Conservation (phyloP, 2,329 filamentous ascomycete species). For the Penicillium sp. region DNA sequence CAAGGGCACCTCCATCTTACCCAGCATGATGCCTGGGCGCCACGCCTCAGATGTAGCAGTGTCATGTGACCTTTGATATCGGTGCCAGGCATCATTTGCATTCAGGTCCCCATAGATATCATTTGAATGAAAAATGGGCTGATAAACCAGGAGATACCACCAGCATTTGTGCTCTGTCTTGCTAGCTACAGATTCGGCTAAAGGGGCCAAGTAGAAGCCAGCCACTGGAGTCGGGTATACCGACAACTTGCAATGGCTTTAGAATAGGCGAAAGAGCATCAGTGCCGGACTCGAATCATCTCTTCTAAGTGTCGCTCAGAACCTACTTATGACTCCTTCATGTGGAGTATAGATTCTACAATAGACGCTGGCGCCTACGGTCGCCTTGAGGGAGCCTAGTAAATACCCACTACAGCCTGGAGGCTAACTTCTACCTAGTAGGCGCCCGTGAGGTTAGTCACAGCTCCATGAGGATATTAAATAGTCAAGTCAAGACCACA, state of each 20-base stretch:
- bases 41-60: not conserved
- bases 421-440: not conserved
- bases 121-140: not conserved
- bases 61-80: not conserved
- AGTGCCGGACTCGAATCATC: not conserved
- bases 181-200: not conserved
- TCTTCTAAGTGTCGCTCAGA: not conserved
- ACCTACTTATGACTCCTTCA: not conserved
- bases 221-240: not conserved
- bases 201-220: not conserved
- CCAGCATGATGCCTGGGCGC: no score
- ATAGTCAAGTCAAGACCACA: not conserved
- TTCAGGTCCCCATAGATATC: not conserved
- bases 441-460: not conserved
- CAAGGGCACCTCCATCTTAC: not conserved
- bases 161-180: not conserved
- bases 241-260: not conserved
- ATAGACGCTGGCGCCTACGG: slow-evolving; percentile 9
- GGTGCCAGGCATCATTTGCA: not conserved
- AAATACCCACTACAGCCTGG: slow-evolving; percentile 5
- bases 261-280: not conserved
- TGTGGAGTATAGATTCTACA: not conserved
- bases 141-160: not conserved
- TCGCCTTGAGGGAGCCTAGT: slow-evolving; percentile 9
- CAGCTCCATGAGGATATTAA: not conserved